A percentile compares a stretch with the other conserved stretches of the same genome.
Evolutionary conservation across 1,284 basidiomycete genomes (phyloP).

Genomic region (Apiotrichum laibachii): DNA sequence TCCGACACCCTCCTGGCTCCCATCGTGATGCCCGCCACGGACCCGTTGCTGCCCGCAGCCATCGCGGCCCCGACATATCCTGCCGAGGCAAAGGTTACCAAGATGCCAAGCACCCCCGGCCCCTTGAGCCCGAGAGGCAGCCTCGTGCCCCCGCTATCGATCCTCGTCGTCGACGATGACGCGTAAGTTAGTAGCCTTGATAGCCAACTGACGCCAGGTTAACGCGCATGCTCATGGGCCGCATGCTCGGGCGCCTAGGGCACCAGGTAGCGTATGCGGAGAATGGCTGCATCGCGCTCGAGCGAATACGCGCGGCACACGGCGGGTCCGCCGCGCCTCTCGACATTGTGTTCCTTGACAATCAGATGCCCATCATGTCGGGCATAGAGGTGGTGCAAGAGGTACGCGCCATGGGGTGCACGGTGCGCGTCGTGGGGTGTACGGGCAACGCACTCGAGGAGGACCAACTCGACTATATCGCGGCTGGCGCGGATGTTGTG

Average conservation of each 20-base stretch:
- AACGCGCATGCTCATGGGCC: slow-evolving; percentile 76
- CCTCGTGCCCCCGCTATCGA: slow-evolving; percentile 42
- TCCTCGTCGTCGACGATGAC: slow-evolving; percentile 36
- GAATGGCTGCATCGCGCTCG: slow-evolving; percentile 76
- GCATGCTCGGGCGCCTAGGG: slow-evolving; percentile 73
- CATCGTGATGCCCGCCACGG: no score
- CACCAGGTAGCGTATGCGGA: slow-evolving; percentile 77
- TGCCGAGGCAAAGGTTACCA: no score
- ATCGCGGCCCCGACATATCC: no score
- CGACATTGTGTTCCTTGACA: slow-evolving; percentile 21
- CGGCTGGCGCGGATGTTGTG: slow-evolving; percentile 65
- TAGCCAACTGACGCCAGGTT: slow-evolving; percentile 39
- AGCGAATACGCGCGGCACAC: slow-evolving; percentile 57
- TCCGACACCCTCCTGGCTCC: no score
- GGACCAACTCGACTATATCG: slow-evolving; percentile 68
- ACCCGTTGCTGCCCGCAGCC: no score
- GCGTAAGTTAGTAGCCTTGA: neutral
- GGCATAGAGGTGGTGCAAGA: slow-evolving; percentile 69
- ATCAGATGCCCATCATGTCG: slow-evolving; percentile 65
- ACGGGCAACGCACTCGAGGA: slow-evolving; percentile 60
- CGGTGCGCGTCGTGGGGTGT: slow-evolving; percentile 59
- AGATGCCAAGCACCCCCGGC: neutral
- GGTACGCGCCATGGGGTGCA: slow-evolving; percentile 64
- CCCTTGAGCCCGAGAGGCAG: slow-evolving; percentile 28
- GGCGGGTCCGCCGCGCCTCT: neutral